Evolutionary conservation across 2,329 filamentous ascomycete species (phyloP).

Genomic region (Xylaria arbuscula): DNA sequence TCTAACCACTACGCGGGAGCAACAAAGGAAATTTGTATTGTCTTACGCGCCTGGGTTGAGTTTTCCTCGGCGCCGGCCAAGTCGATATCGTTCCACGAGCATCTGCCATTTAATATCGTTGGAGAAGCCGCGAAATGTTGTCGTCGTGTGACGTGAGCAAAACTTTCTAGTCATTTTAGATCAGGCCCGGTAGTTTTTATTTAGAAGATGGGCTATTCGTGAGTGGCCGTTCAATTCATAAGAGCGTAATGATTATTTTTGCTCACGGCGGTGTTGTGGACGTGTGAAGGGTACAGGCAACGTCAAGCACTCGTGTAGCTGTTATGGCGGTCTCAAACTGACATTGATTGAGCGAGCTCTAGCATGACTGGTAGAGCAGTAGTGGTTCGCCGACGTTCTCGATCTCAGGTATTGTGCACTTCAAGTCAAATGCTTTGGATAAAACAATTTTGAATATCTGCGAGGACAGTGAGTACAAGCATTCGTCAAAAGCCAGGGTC

Average conservation of each 20-base stretch:
- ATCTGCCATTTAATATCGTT: slow-evolving; percentile 32
- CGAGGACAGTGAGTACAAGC: slow-evolving; percentile 26
- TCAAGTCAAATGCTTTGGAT: slow-evolving; percentile 97
- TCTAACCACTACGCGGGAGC: slow-evolving; percentile 15
- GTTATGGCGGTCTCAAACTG: slow-evolving; percentile 4
- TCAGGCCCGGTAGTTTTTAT: slow-evolving; percentile 17
- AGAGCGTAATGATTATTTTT: slow-evolving; percentile 26
- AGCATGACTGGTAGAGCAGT: slow-evolving; percentile 83
- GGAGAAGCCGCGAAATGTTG: slow-evolving; percentile 24
- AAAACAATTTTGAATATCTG: slow-evolving; percentile 99
- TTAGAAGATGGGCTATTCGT: slow-evolving; percentile 28
- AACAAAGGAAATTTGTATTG: slow-evolving; percentile 35
- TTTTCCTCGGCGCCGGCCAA: slow-evolving; percentile 25
- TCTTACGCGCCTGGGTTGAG: slow-evolving; percentile 20
- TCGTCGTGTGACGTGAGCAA: slow-evolving; percentile 8
- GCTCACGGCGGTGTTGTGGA: slow-evolving; percentile 6
- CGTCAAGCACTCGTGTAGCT: slow-evolving; percentile 10
- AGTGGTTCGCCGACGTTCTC: slow-evolving; percentile 97
- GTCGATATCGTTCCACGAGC: slow-evolving; percentile 26
- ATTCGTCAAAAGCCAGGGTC: background rate
- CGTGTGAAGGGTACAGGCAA: background rate
- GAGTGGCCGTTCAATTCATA: slow-evolving; percentile 38
- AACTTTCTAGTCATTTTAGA: slow-evolving; percentile 12
- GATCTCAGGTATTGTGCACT: slow-evolving; percentile 99
- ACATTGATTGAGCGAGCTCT: slow-evolving; percentile 20